phyloP scores from a whole-genome alignment of 257 asterid species.

The Fraxinus anomala region DNA sequence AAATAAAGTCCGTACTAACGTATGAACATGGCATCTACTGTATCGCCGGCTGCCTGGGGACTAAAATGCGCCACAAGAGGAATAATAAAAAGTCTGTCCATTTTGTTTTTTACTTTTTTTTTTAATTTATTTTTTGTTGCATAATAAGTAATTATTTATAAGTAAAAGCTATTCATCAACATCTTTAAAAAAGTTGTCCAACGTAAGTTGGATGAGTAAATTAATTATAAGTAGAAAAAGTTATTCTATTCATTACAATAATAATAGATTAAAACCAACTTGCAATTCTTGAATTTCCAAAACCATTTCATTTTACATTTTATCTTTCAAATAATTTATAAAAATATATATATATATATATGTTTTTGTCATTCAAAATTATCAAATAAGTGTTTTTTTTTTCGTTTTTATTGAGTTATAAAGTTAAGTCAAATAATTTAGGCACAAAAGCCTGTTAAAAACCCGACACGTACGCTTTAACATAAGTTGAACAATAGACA shows the following conservation, averaged over 20 bases:
- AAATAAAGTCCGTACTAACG: slow-evolving; percentile 10
- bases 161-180: too few species aligned
- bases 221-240: too few species aligned
- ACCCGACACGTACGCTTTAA: background rate
- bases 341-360: too few species aligned
- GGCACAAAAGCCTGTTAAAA: too few species aligned
- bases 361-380: too few species aligned
- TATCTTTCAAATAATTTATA: too few species aligned
- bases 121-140: background rate
- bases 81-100: slow-evolving; percentile 30
- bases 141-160: slow-evolving; percentile 16
- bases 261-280: background rate
- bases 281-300: background rate
- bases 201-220: too few species aligned
- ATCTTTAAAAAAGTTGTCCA: too few species aligned
- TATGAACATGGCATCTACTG: slow-evolving; percentile 28
- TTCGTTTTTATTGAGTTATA: too few species aligned
- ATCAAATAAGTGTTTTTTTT: too few species aligned
- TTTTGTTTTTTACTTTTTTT: background rate
- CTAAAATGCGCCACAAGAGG: slow-evolving; percentile 34
- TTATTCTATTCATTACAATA: too few species aligned
- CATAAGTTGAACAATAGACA: slow-evolving; percentile 21
- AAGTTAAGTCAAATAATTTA: slow-evolving; percentile 22
- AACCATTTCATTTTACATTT: too few species aligned
- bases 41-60: slow-evolving; percentile 22